phyloP scores from a whole-genome alignment of 176 grass and related monocot genomes.

The Guadua angustifolia region DNA sequence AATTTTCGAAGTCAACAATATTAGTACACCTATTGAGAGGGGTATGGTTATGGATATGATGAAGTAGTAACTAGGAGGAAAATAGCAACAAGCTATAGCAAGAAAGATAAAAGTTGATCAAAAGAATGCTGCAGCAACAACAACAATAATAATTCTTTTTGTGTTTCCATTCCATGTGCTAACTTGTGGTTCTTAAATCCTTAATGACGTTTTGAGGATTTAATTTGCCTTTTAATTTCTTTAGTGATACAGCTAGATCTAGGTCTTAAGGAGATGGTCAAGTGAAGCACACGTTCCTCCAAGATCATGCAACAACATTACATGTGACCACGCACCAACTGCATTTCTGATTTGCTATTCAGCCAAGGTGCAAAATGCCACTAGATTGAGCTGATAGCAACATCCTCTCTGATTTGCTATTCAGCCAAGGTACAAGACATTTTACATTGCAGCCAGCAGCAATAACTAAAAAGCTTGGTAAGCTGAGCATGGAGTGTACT shows the following conservation, averaged over 20 bases:
- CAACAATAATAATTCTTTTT: no score
- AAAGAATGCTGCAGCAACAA: background rate
- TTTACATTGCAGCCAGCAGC: no score
- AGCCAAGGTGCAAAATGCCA: slow-evolving; percentile 31
- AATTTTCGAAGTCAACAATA: slow-evolving; percentile 25
- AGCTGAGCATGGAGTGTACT: background rate
- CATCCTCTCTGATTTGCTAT: no score
- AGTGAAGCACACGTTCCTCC: background rate
- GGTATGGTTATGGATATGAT: slow-evolving; percentile 20
- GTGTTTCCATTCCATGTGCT: background rate
- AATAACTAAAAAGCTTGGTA: no score
- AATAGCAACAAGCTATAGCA: slow-evolving; percentile 6
- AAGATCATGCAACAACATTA: slow-evolving; percentile 16
- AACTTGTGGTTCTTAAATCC: background rate
- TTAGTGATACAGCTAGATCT: background rate
- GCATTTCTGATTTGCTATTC: background rate
- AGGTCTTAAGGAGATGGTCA: background rate
- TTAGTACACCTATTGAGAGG: background rate
- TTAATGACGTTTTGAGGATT: background rate
- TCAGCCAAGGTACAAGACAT: no score
- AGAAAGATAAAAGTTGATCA: background rate
- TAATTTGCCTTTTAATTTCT: background rate
- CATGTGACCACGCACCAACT: slow-evolving; percentile 16
- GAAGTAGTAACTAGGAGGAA: background rate
- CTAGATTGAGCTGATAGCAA: slow-evolving; percentile 32